These are phyloP conservation scores for Saksenaea oblongispora DNA, from an alignment of 371 early-diverging fungal species.

Conservation along the genomic window DNA sequence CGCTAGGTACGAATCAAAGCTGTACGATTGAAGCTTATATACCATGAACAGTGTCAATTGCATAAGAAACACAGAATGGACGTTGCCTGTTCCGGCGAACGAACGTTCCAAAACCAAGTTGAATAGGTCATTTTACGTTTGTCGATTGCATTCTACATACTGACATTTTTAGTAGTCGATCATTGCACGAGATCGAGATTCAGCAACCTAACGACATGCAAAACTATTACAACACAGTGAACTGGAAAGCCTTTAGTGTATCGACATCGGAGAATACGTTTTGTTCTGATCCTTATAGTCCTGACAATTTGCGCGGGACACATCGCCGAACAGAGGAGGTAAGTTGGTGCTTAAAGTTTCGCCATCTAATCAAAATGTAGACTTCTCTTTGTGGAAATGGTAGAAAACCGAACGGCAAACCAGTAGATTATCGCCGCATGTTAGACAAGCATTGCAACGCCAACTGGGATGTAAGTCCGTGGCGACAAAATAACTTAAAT, in stretches of 20 bases:
- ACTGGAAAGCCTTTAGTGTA: background rate
- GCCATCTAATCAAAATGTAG: background rate
- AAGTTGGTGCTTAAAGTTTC: background rate
- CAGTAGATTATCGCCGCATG: constrained; percentile 26
- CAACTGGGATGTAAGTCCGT: constrained; percentile 36
- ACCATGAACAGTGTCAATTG: background rate
- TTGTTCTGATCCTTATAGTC: background rate
- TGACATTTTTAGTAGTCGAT: background rate
- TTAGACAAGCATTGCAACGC: constrained; percentile 28
- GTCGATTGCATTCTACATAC: background rate
- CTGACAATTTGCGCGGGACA: background rate
- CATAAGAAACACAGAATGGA: background rate
- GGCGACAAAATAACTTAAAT: background rate
- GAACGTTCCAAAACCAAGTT: background rate
- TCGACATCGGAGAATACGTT: background rate
- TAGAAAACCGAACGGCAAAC: background rate
- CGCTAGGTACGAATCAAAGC: constrained; percentile 8
- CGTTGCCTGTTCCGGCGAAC: background rate
- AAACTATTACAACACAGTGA: background rate
- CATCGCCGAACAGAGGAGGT: constrained; percentile 13
- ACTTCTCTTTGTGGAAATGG: background rate
- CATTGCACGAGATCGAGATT: background rate
- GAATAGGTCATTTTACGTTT: background rate
- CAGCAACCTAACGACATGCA: background rate
- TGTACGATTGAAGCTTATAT: background rate